These are phyloP conservation scores for Metschnikowia santaceciliae DNA, from an alignment of 805 yeast genomes.

Conservation along the genomic window DNA sequence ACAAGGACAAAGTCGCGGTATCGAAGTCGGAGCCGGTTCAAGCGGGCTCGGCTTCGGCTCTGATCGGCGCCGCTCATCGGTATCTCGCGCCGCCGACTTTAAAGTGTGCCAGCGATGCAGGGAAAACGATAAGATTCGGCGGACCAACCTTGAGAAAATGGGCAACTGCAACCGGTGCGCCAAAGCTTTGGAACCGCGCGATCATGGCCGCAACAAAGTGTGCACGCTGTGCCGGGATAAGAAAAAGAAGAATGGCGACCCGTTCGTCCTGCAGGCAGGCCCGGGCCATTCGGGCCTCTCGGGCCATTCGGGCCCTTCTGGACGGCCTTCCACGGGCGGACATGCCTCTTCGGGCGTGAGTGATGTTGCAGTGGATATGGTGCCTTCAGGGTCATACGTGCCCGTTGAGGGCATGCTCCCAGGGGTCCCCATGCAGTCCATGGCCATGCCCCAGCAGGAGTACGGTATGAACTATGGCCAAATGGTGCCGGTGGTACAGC, in stretches of 20 bases:
- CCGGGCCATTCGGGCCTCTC: neutral
- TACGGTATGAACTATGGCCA: conserved; percentile 11
- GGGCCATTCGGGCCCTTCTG: neutral
- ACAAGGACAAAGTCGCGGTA: no score
- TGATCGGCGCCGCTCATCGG: conserved; percentile 20
- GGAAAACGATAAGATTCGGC: conserved; percentile 54
- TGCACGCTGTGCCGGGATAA: conserved; percentile 52
- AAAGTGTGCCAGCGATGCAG: conserved; percentile 68
- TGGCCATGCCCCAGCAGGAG: conserved; percentile 10
- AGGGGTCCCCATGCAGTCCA: neutral
- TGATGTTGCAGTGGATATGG: neutral
- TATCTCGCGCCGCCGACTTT: conserved; percentile 29
- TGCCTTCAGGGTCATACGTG: conserved; percentile 11
- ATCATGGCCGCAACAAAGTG: conserved; percentile 51
- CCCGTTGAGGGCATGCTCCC: conserved; percentile 14
- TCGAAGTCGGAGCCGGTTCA: no score
- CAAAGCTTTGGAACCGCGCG: conserved; percentile 40
- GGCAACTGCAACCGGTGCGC: conserved; percentile 67
- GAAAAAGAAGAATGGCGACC: conserved; percentile 38
- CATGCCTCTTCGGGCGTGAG: no score
- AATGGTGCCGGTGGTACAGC: conserved; percentile 9
- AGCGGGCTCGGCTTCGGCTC: neutral
- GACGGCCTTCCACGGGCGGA: no score
- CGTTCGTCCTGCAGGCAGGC: conserved; percentile 1
- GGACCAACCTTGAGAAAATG: conserved; percentile 51